Evolutionary conservation across 2,329 filamentous ascomycete species (phyloP).

Genomic region (Thelonectria olida): DNA sequence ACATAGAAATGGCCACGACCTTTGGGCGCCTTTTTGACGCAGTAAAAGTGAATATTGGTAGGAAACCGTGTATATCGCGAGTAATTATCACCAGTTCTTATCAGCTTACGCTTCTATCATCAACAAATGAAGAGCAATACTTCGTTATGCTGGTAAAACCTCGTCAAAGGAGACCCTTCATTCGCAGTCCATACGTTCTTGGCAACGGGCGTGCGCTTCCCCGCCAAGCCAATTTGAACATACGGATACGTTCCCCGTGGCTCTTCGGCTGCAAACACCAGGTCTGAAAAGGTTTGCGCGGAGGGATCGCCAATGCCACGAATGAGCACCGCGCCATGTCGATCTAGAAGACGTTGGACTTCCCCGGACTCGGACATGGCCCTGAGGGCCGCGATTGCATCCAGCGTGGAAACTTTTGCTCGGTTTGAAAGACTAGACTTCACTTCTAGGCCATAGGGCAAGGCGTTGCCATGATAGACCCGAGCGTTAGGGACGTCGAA

Average conservation of each 20-base stretch:
- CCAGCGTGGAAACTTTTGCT: constrained; percentile 4
- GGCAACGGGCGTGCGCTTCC: constrained; percentile 14
- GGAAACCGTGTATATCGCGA: constrained; percentile 27
- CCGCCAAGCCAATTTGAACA: constrained; percentile 27
- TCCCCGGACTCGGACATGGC: constrained; percentile 13
- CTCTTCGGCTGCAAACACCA: constrained; percentile 16
- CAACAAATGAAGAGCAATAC: too few relatives aligned
- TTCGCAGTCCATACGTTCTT: constrained; percentile 26
- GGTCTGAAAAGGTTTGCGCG: constrained; percentile 21
- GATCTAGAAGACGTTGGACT: constrained; percentile 15
- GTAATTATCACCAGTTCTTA: background rate
- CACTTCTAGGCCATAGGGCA: constrained; percentile 14
- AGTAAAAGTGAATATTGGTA: constrained; percentile 28
- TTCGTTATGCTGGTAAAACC: constrained; percentile 29
- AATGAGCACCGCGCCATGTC: constrained; percentile 17
- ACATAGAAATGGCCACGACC: background rate
- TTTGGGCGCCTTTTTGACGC: constrained; percentile 23
- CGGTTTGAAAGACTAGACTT: background rate
- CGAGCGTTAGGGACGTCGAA: constrained; percentile 21
- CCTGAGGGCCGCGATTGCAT: background rate
- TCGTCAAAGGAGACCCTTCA: constrained; percentile 18
- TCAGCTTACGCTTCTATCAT: background rate
- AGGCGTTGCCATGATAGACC: constrained; percentile 17
- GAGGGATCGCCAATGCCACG: constrained; percentile 22
- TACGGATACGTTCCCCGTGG: constrained; percentile 15